These are phyloP conservation scores for Cystoderma amianthinum DNA, from an alignment of 768 basidiomycete species.

Conservation along the genomic window DNA sequence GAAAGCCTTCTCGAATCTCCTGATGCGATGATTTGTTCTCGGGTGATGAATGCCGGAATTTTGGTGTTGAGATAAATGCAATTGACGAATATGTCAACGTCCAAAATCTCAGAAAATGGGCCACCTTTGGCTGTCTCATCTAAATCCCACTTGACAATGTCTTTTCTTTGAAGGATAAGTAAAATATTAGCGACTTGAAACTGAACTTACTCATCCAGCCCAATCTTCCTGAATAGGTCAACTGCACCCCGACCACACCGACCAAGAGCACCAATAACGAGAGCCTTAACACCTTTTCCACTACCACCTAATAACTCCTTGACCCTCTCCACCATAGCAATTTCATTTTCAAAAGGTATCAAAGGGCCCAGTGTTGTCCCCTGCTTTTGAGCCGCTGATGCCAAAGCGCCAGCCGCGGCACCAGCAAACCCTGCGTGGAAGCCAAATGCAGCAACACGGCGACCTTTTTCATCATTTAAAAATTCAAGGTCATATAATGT, in stretches of 20 bases:
- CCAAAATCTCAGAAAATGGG: slow-evolving; percentile 91
- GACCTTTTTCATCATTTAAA: slow-evolving; percentile 72
- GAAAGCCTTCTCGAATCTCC: slow-evolving; percentile 62
- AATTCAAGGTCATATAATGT: slow-evolving; percentile 96
- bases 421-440: slow-evolving; percentile 99
- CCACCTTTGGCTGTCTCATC: slow-evolving; percentile 95
- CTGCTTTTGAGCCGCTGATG: slow-evolving; percentile 58
- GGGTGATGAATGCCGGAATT: slow-evolving; percentile 80
- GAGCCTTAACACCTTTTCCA: slow-evolving; percentile 71
- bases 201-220: slow-evolving; percentile 80
- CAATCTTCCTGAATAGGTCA: slow-evolving; percentile 92
- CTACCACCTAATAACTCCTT: slow-evolving; percentile 57
- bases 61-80: slow-evolving; percentile 93
- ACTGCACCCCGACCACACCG: slow-evolving; percentile 94
- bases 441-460: slow-evolving; percentile 96
- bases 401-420: slow-evolving; percentile 85
- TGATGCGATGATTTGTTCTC: slow-evolving; percentile 63
- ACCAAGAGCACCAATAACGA: slow-evolving; percentile 95
- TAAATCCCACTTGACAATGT: slow-evolving; percentile 98
- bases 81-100: slow-evolving; percentile 97
- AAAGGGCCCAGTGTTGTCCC: slow-evolving; percentile 59
- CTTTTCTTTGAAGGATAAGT: slow-evolving; percentile 45
- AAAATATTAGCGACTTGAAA: slow-evolving; percentile 4
- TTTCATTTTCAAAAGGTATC: slow-evolving; percentile 79
- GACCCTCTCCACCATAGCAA: slow-evolving; percentile 74